phyloP scores from a whole-genome alignment of 2,329 filamentous ascomycete species.

The Trichoderma afroharzianum region DNA sequence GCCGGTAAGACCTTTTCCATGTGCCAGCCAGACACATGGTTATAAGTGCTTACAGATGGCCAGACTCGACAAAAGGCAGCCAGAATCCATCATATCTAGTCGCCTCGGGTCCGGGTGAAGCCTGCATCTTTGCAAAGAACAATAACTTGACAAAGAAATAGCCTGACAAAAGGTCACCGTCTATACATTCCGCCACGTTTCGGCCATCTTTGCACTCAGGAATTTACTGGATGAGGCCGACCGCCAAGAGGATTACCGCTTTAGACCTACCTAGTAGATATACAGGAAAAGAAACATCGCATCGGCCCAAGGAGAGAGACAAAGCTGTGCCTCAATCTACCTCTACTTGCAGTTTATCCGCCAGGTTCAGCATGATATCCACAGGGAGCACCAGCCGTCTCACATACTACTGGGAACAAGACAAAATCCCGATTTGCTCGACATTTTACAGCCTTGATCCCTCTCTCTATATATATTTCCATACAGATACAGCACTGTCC shows the following conservation, averaged over 20 bases:
- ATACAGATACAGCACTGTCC: not conserved
- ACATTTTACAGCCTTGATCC: not conserved
- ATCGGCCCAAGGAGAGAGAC: not conserved
- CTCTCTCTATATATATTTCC: not conserved
- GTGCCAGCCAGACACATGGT: constrained; percentile 1
- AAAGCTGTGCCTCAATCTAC: not conserved
- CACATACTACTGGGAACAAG: not conserved
- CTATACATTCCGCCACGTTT: not conserved
- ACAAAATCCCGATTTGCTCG: not conserved
- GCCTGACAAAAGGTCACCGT: not conserved
- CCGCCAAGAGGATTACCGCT: not conserved
- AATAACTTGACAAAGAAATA: not conserved
- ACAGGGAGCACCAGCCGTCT: not conserved
- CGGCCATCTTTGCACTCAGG: not conserved
- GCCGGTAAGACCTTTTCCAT: not conserved
- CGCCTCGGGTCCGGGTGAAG: not conserved
- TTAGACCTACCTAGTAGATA: not conserved
- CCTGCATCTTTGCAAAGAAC: not conserved
- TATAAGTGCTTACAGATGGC: not conserved
- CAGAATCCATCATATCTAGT: not conserved
- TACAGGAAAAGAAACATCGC: not conserved
- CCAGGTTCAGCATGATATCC: not conserved
- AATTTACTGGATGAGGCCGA: not conserved
- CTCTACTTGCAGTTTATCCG: not conserved
- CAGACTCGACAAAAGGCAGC: not conserved